Base-by-base conservation (phyloP, 495 filamentous ascomycete genomes). In the Daldinia vernicosa region DNA sequence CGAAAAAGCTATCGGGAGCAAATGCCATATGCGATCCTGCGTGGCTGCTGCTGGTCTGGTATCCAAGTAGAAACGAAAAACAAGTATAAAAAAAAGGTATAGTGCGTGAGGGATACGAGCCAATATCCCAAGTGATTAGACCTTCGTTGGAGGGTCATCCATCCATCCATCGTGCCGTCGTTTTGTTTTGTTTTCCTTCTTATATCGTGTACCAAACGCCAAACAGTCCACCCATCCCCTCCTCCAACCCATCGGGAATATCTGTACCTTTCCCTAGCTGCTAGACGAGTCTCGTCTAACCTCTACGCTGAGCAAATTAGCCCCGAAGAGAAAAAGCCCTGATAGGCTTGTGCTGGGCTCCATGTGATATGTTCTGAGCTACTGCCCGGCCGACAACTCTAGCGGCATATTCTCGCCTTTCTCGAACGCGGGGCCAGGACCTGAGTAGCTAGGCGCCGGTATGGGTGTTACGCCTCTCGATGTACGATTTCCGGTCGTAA, bases 401-500 rank as follows among this genome's bases (percentile, higher is more conserved):
- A 66, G 52, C 57, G 76, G 70, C 35, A 78, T 14, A 27, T 73
- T 75, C 65, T 82, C 84, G 53, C 77, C 83, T 69, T 84, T 85
- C 75, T 85, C 84, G 59, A 81, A 85, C n/a, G 77, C 35, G 11
- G 69, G 63, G 0, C 82, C 81, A 7, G 84, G 82, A 0, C 84
- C 83, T 28, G 72, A 66, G 66, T 83, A 86, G 72, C 80, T 82
- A 12, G 84, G 83, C 55, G 76, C 63, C 4, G 74, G 69, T 8
- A 83, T 78, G 7, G 59, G 12, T 47, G 57, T 14, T 39, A 39
- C 51, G 11, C 64, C 63, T 11, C 67, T 60, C 22, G 43, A 55
- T 26, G 60, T 32, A 27, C 58, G 19, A 47, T 57, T 60, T 63
- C 30, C 54, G 7, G 55, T 64, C 22, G 60, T 61, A 24, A 27